A percentile compares a stretch with the other conserved stretches of the same genome.
phyloP scores from a whole-genome alignment of 768 basidiomycete species.

The Tulasnella sp. region DNA sequence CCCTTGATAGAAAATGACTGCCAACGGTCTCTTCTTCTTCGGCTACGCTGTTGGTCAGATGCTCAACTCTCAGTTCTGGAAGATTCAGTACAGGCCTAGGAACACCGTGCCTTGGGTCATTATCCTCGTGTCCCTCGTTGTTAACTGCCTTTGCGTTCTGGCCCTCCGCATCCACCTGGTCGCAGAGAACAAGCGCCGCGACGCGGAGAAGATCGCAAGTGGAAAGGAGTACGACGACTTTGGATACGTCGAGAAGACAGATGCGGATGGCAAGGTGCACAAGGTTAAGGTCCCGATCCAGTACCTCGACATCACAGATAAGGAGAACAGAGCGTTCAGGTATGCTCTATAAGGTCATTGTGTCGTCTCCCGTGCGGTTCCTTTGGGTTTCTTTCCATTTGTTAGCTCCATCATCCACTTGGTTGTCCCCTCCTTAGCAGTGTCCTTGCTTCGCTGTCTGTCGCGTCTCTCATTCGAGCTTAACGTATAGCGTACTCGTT shows the following conservation, averaged over 20 bases:
- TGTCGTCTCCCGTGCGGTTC: no score
- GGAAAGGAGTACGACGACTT: constrained; percentile 15
- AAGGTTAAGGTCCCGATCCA: constrained; percentile 9
- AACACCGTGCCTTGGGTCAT: constrained; percentile 18
- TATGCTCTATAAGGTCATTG: background rate
- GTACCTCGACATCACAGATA: constrained; percentile 14
- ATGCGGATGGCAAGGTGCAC: constrained; percentile 9
- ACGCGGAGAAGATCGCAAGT: constrained; percentile 10
- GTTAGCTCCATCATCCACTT: no score
- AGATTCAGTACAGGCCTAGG: constrained; percentile 16
- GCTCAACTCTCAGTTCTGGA: constrained; percentile 17
- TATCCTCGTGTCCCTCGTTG: constrained; percentile 2
- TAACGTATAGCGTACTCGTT: no score
- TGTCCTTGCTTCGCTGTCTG: no score
- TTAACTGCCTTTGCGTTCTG: constrained; percentile 14
- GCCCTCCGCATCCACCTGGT: constrained; percentile 12
- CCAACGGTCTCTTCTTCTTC: constrained; percentile 18
- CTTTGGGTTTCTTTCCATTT: no score
- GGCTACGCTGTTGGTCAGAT: constrained; percentile 17
- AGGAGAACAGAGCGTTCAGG: constrained; percentile 13
- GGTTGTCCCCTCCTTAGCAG: no score
- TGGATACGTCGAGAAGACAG: constrained; percentile 7
- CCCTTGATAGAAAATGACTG: constrained; percentile 13
- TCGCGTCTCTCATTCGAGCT: no score
- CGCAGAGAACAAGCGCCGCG: constrained; percentile 19